Percentiles rank a stretch among this genome's conserved stretches.
phyloP scores from a whole-genome alignment of 805 yeast genomes.

The Candida ortonii region DNA sequence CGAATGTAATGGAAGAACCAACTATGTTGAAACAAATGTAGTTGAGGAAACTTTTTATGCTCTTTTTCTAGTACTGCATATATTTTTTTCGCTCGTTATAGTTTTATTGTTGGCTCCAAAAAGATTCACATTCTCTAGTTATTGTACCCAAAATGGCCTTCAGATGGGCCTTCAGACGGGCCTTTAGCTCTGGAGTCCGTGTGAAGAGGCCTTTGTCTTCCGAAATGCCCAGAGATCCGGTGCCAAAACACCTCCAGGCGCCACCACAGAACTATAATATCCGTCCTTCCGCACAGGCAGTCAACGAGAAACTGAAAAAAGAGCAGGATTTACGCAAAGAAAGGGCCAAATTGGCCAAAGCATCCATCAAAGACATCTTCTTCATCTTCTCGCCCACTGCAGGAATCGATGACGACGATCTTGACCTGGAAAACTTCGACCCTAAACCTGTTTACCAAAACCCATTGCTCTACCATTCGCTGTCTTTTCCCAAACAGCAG shows the following conservation, averaged over 20 bases:
- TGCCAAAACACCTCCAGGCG: conserved; percentile 8
- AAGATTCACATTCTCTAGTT: too few relatives aligned
- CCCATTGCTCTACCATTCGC: conserved; percentile 27
- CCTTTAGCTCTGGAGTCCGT: too few relatives aligned
- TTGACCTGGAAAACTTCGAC: conserved; percentile 32
- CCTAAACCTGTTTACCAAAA: conserved; percentile 31
- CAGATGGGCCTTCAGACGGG: too few relatives aligned
- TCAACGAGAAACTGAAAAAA: conserved; percentile 26
- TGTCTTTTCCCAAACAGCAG: conserved; percentile 55
- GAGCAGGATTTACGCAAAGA: conserved; percentile 30
- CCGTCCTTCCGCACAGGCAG: conserved; percentile 24
- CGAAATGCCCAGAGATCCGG: conserved; percentile 1
- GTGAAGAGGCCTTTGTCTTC: too few relatives aligned
- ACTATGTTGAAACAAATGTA: too few relatives aligned
- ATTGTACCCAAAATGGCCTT: too few relatives aligned
- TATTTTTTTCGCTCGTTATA: too few relatives aligned
- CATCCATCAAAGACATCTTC: conserved; percentile 41
- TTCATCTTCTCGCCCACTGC: conserved; percentile 31
- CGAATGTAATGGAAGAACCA: too few relatives aligned
- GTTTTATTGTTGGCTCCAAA: too few relatives aligned
- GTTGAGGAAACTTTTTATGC: too few relatives aligned
- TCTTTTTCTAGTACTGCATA: too few relatives aligned
- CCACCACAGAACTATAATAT: conserved; percentile 12
- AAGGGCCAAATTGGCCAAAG: conserved; percentile 35
- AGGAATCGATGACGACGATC: conserved; percentile 31